Evolutionary conservation across 176 grass and related monocot genomes (phyloP).

Genomic region (Zoysia pacifica): DNA sequence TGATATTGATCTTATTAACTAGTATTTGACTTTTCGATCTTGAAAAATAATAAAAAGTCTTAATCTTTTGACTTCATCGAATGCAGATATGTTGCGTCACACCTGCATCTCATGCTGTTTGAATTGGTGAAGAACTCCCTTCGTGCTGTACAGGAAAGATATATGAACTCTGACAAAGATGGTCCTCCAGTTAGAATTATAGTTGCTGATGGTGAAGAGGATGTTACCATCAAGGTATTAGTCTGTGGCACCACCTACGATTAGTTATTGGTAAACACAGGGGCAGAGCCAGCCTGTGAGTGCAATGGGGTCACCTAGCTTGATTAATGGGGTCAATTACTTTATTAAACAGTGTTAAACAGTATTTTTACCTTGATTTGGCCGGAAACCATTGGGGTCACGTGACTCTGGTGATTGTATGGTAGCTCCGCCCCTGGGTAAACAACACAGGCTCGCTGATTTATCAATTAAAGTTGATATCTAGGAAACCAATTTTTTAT

Average conservation of each 20-base stretch:
- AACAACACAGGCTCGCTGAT: background rate
- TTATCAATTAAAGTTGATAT: background rate
- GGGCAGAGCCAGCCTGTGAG: too few species aligned
- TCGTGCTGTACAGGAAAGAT: slow-evolving; percentile 86
- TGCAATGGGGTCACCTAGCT: too few species aligned
- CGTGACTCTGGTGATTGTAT: too few species aligned
- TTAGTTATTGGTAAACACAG: too few species aligned
- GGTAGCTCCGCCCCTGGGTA: too few species aligned
- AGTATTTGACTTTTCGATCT: background rate
- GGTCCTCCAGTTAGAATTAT: slow-evolving; percentile 83
- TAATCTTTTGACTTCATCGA: slow-evolving; percentile 21
- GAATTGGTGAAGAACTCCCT: slow-evolving; percentile 98
- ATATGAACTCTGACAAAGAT: slow-evolving; percentile 84
- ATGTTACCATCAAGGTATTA: slow-evolving; percentile 94
- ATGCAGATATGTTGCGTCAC: slow-evolving; percentile 73
- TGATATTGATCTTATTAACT: background rate
- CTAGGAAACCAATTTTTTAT: background rate
- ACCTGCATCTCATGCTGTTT: slow-evolving; percentile 93
- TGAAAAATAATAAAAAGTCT: background rate
- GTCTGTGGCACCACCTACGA: background rate
- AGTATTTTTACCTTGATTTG: too few species aligned
- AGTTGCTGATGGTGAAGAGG: slow-evolving; percentile 90
- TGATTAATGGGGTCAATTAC: too few species aligned
- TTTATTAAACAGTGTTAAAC: too few species aligned
- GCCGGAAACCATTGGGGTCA: too few species aligned